These are phyloP conservation scores for Cordyceps javanica DNA, from an alignment of 2,329 filamentous ascomycete species.

Conservation along the genomic window DNA sequence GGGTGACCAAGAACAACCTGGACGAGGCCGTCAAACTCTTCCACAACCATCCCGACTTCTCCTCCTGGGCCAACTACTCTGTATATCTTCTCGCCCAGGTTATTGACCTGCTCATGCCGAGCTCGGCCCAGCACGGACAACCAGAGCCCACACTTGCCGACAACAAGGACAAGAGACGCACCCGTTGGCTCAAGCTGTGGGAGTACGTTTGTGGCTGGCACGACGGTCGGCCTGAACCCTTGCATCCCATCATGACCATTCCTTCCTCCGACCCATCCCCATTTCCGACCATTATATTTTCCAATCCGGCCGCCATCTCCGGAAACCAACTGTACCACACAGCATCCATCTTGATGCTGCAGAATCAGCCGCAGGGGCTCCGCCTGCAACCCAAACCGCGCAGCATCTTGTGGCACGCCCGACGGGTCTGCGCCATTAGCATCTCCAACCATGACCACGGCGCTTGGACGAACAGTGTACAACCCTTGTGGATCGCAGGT, in stretches of 20 bases:
- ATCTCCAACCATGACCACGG: constrained; percentile 46
- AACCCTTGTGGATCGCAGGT: constrained; percentile 49
- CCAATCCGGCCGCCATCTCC: constrained; percentile 45
- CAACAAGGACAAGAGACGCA: constrained; percentile 21
- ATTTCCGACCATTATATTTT: constrained; percentile 45
- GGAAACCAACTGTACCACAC: constrained; percentile 51
- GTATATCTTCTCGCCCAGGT: constrained; percentile 43
- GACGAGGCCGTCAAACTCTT: constrained; percentile 30
- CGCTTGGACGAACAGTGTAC: constrained; percentile 48
- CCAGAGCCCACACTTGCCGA: constrained; percentile 8
- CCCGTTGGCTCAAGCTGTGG: constrained; percentile 33
- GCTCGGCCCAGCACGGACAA: background rate
- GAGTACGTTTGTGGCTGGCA: constrained; percentile 36
- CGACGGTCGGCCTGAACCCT: constrained; percentile 27
- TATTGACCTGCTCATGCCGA: constrained; percentile 30
- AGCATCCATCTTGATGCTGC: constrained; percentile 44
- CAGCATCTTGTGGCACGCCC: constrained; percentile 44
- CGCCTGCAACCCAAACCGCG: constrained; percentile 33
- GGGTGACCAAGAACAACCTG: constrained; percentile 31
- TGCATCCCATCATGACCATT: constrained; percentile 30
- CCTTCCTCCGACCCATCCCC: constrained; percentile 35
- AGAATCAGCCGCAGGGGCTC: constrained; percentile 34
- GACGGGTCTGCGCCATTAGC: constrained; percentile 47
- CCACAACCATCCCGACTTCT: constrained; percentile 28
- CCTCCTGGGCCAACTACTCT: constrained; percentile 44